Evolutionary conservation across 805 yeast genomes (phyloP), one percentile per base, ranked within the genome.

Genomic region (Saccharomyces kudriavzevii): DNA sequence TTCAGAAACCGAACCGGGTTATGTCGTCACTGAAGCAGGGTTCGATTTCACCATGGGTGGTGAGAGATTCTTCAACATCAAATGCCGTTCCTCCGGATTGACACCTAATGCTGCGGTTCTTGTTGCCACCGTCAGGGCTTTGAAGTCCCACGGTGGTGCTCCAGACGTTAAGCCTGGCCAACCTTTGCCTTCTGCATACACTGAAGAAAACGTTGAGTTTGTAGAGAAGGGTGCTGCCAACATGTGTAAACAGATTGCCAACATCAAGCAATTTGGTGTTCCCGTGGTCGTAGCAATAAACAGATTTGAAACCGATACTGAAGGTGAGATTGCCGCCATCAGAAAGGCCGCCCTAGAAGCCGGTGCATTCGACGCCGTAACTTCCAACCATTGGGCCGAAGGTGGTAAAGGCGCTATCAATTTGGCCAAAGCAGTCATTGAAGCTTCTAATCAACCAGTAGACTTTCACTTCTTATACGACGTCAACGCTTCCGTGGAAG

Each of bases 21-120:
- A 80, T 62, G 95, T 87, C 56, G 85, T 87, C 52, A 87, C 95
- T 49, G 95, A 87, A 70, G 95, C 95, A 20, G 95, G 95, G 57
- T 87, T 87, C 73, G 95, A 87, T 71, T 87, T 87, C 77, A 87
- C 94, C 50, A 87, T 87, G 95, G 95, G 95, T 67, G 95, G 95
- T 70, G 95, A 87, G 74, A 77, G 95, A 72, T 87, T 87, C 71
- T 76, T 85, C 70, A 85, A 87, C 71, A 87, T 87, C 73, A 87
- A 87, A 70, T 84, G 91, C 69, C 79, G 94, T 67, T 78, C 90
- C 9, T 82, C 89, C n/a, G 94, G 92, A 8, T 75, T 86, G 57
- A 76, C 76, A 29, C 95, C 95, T 20, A 89, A 87, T 68, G 83
- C 81, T 48, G 86, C 87, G 58, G 89, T 87, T 48, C 78, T 87